phyloP scores from a whole-genome alignment of 2,329 filamentous ascomycete species.

The Nigrograna mackinnonii region DNA sequence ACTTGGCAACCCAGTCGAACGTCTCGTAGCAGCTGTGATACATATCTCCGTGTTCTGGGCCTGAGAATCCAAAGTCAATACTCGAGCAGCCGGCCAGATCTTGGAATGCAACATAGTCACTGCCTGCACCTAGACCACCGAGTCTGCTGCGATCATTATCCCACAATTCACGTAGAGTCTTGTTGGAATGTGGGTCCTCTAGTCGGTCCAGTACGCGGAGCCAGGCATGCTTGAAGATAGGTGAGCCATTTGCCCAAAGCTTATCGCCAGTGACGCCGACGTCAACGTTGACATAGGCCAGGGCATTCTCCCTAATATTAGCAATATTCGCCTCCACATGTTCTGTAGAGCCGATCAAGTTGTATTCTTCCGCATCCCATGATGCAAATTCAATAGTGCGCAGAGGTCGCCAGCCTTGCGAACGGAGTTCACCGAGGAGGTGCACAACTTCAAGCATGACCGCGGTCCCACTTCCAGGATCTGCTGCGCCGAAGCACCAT shows the following conservation, averaged over 20 bases:
- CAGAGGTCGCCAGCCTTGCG: constrained; percentile 83
- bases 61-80: constrained; percentile 80
- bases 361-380: constrained; percentile 95
- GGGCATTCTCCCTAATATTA: constrained; percentile 70
- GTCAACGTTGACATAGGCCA: constrained; percentile 92
- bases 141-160: constrained; percentile 63
- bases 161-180: constrained; percentile 77
- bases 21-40: constrained; percentile 88
- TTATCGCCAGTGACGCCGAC: constrained; percentile 74
- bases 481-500: constrained; percentile 85
- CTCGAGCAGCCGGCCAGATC: constrained; percentile 87
- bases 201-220: constrained; percentile 75
- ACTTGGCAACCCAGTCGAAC: constrained; percentile 79
- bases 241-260: constrained; percentile 80
- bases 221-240: constrained; percentile 74
- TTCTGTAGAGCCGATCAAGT: constrained; percentile 91
- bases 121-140: constrained; percentile 70
- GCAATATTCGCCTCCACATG: constrained; percentile 87
- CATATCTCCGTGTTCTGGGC: constrained; percentile 62
- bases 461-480: constrained; percentile 84
- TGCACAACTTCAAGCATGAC: constrained; percentile 87
- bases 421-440: constrained; percentile 77
- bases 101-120: constrained; percentile 90
- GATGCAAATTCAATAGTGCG: constrained; percentile 97
- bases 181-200: constrained; percentile 70